Percentiles rank a stretch among this genome's conserved stretches.
Evolutionary conservation across 768 basidiomycete genomes (phyloP).

Genomic region (Boletus sp.): DNA sequence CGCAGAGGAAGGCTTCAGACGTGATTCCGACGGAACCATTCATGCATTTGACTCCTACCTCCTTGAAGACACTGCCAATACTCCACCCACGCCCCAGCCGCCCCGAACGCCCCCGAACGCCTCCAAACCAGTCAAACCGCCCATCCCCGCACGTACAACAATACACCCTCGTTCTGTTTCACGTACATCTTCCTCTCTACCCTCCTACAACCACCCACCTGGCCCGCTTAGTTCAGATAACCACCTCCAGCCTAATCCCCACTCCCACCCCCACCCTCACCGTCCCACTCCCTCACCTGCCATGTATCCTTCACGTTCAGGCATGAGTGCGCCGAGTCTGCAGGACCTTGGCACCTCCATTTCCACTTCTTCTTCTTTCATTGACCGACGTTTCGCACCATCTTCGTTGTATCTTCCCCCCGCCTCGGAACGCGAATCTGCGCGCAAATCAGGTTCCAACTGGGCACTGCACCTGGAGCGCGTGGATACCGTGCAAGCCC

Average conservation of each 20-base stretch:
- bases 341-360: conserved; percentile 24
- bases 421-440: conserved; percentile 31
- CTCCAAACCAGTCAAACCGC: conserved; percentile 17
- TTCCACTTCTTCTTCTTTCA: conserved; percentile 49
- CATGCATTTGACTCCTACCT: conserved; percentile 17
- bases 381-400: conserved; percentile 49
- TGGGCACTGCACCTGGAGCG: conserved; percentile 12
- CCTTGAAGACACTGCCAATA: conserved; percentile 11
- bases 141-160: conserved; percentile 15
- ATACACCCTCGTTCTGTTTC: conserved; percentile 18
- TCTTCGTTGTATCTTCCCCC: conserved; percentile 36
- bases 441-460: conserved; percentile 16
- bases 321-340: conserved; percentile 25
- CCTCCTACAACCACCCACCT: conserved; percentile 22
- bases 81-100: conserved; percentile 1
- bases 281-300: conserved; percentile 10
- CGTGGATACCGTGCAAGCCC: conserved; percentile 44
- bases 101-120: background rate
- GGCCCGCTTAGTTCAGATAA: conserved; percentile 18
- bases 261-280: conserved; percentile 14
- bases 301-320: conserved; percentile 6
- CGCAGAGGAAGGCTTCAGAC: conserved; percentile 25
- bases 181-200: conserved; percentile 21
- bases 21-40: conserved; percentile 23
- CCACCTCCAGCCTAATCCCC: conserved; percentile 9